Conservation (phyloP, 179 eudicot species). For the Carnegiea gigantea region DNA sequence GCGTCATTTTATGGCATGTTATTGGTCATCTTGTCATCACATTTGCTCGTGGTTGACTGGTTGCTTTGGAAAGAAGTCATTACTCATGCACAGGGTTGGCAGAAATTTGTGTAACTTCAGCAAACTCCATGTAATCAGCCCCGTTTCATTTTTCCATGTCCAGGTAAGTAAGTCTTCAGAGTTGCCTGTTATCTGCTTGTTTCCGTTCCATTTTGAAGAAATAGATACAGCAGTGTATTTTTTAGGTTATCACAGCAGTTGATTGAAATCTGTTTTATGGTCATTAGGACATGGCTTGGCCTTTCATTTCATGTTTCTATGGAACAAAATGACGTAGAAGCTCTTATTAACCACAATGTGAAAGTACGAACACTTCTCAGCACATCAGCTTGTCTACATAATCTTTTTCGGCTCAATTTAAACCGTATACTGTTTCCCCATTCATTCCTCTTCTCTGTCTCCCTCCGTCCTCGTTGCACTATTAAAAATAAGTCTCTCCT, state of each 20-base stretch:
- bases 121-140: slow-evolving; percentile 16
- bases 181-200: not conserved
- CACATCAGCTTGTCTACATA: too few species aligned
- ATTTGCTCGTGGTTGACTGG: slow-evolving; percentile 35
- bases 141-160: slow-evolving; percentile 21
- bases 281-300: not conserved
- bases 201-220: not conserved
- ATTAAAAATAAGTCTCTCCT: too few species aligned
- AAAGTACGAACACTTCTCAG: too few species aligned
- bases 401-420: too few species aligned
- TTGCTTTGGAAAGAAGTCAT: slow-evolving; percentile 31
- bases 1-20: slow-evolving; percentile 56
- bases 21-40: slow-evolving; percentile 37
- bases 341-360: too few species aligned
- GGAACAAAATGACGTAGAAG: too few species aligned
- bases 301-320: too few species aligned
- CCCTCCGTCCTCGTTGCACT: too few species aligned
- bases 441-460: too few species aligned
- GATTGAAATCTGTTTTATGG: not conserved
- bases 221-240: not conserved
- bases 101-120: slow-evolving; percentile 29
- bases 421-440: too few species aligned
- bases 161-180: slow-evolving; percentile 49
- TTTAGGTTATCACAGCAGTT: too few species aligned
- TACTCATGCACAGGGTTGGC: slow-evolving; percentile 28